These are phyloP conservation scores for Vaccinium vitisidaea DNA, from an alignment of 148 eudicot genomes.

Conservation along the genomic window DNA sequence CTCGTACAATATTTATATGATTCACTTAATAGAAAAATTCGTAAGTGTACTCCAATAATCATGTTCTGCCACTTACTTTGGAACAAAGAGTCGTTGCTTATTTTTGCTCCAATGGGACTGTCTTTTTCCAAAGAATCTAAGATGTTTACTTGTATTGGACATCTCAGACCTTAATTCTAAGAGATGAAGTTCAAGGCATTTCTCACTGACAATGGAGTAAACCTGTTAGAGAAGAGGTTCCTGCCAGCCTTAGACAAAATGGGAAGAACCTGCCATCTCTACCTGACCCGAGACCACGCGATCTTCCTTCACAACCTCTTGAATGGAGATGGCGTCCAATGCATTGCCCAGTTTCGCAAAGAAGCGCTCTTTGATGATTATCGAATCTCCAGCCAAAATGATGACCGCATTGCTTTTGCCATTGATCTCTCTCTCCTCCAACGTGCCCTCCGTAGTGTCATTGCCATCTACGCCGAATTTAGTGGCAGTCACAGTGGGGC, in stretches of 20 bases:
- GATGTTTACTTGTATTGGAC: background rate
- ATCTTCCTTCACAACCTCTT: slow-evolving; percentile 91
- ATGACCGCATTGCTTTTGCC: slow-evolving; percentile 76
- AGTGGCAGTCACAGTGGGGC: slow-evolving; percentile 21
- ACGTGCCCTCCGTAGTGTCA: slow-evolving; percentile 78
- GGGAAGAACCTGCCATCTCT: slow-evolving; percentile 72
- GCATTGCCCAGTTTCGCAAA: slow-evolving; percentile 65
- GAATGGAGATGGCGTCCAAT: slow-evolving; percentile 66
- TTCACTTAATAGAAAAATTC: background rate
- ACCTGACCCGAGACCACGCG: slow-evolving; percentile 65
- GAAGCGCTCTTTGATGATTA: slow-evolving; percentile 77
- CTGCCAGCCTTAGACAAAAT: slow-evolving; percentile 82
- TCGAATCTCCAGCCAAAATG: slow-evolving; percentile 72
- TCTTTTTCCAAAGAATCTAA: background rate
- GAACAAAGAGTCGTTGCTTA: background rate
- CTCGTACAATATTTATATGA: background rate
- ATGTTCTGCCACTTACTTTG: background rate
- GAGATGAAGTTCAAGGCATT: slow-evolving; percentile 93
- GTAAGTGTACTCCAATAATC: background rate
- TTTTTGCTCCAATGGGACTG: background rate
- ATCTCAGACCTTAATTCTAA: background rate
- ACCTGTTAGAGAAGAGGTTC: slow-evolving; percentile 70
- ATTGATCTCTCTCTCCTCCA: slow-evolving; percentile 78
- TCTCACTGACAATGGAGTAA: slow-evolving; percentile 72
- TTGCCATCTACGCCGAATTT: slow-evolving; percentile 48